Conservation (phyloP, 352 stramenopile species). For the Achlya hypogyna region DNA sequence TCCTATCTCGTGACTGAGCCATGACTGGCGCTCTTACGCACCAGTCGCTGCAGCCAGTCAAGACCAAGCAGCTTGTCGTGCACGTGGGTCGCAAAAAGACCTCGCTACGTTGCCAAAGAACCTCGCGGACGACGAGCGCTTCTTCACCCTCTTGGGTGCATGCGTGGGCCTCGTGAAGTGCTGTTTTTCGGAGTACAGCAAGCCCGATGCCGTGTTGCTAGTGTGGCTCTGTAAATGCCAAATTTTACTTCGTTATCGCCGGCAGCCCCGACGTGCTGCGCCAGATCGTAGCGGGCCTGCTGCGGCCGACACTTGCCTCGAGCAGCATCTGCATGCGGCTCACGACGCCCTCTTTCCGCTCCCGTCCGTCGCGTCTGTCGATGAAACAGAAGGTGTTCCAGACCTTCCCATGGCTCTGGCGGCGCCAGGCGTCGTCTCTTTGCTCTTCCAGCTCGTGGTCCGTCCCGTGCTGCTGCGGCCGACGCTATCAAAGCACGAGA, state of each 20-base stretch:
- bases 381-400: constrained; percentile 54
- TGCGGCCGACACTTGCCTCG: constrained; percentile 46
- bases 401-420: constrained; percentile 24
- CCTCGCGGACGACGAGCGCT: constrained; percentile 23
- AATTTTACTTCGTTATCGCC: constrained; percentile 55
- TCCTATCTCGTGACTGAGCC: constrained; percentile 67
- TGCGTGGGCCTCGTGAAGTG: constrained; percentile 60
- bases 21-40: constrained; percentile 75
- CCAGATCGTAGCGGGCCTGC: constrained; percentile 57
- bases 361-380: constrained; percentile 65
- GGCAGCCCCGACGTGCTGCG: constrained; percentile 40
- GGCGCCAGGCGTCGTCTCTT: constrained; percentile 35
- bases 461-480: constrained; percentile 51
- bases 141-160: constrained; percentile 43
- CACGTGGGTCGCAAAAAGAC: constrained; percentile 47
- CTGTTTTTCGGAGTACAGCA: constrained; percentile 28
- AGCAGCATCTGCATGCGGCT: constrained; percentile 73
- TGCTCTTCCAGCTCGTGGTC: constrained; percentile 56
- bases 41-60: constrained; percentile 39
- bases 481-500: constrained; percentile 65
- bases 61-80: constrained; percentile 20
- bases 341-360: constrained; percentile 75
- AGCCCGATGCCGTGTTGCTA: constrained; percentile 29
- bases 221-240: constrained; percentile 51
- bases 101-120: constrained; percentile 57